phyloP scores from a whole-genome alignment of 1,284 basidiomycete species.

The Ceratobasidium sp. region DNA sequence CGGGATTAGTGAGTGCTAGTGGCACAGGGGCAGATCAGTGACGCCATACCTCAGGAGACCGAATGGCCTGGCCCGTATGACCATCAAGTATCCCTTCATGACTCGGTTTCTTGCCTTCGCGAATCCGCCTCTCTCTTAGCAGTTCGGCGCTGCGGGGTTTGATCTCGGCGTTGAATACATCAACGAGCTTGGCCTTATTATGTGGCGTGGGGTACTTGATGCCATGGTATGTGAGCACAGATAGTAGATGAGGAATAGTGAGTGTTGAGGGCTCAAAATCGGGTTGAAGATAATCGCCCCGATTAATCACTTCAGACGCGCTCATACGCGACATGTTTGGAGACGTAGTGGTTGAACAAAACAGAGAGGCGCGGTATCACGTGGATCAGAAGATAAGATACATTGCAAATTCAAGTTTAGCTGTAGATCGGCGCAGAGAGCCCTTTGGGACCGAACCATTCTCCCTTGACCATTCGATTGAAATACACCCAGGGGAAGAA shows the following conservation, averaged over 20 bases:
- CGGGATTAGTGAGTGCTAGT: not conserved
- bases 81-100: constrained; percentile 82
- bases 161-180: constrained; percentile 80
- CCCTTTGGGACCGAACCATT: constrained; percentile 49
- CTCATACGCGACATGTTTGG: constrained; percentile 71
- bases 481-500: constrained; percentile 91
- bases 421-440: constrained; percentile 38
- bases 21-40: not conserved
- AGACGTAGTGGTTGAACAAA: constrained; percentile 38
- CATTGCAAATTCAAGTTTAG: constrained; percentile 29
- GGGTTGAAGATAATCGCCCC: constrained; percentile 81
- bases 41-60: constrained; percentile 30
- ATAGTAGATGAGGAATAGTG: constrained; percentile 82
- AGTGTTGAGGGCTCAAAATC: constrained; percentile 83
- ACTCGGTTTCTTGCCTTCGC: constrained; percentile 72
- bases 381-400: constrained; percentile 20
- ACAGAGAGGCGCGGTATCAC: constrained; percentile 29
- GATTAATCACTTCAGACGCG: constrained; percentile 70
- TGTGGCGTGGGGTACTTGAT: constrained; percentile 78
- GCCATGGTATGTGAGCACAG: constrained; percentile 83
- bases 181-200: constrained; percentile 86
- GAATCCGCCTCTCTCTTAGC: constrained; percentile 69
- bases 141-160: constrained; percentile 66
- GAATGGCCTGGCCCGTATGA: constrained; percentile 61
- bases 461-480: constrained; percentile 75